These are phyloP conservation scores for Stylosanthes scabra DNA, from an alignment of 331 rosid species.

Conservation along the genomic window DNA sequence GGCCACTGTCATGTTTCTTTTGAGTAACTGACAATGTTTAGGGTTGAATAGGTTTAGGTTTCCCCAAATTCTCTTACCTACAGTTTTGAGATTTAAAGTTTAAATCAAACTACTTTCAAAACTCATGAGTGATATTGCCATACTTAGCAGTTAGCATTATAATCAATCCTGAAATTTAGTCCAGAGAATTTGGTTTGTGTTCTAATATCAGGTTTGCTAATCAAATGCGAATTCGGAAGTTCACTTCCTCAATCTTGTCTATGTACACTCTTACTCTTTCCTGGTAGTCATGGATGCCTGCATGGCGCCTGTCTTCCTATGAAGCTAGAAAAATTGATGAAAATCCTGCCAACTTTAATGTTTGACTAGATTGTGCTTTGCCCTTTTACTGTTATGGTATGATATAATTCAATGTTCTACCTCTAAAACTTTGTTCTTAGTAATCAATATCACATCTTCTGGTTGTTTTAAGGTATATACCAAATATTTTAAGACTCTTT, in stretches of 20 bases:
- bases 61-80: neutral
- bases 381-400: no score
- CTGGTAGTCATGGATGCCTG: neutral
- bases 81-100: slow-evolving; percentile 9
- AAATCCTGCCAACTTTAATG: neutral
- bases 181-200: no score
- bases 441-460: slow-evolving; percentile 6
- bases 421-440: neutral
- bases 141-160: neutral
- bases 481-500: slow-evolving; percentile 1
- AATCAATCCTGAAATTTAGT: no score
- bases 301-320: slow-evolving; percentile 6
- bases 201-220: no score
- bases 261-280: no score
- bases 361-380: neutral
- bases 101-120: neutral
- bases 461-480: slow-evolving; percentile 15
- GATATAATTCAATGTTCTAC: no score
- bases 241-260: no score
- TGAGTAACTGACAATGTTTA: neutral
- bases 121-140: neutral
- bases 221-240: no score
- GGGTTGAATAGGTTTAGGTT: slow-evolving; percentile 8
- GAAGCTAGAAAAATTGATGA: slow-evolving; percentile 16
- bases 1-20: neutral